Evolutionary conservation across 371 early-diverging fungal genomes (phyloP).

Genomic region (Mortierella sp.): DNA sequence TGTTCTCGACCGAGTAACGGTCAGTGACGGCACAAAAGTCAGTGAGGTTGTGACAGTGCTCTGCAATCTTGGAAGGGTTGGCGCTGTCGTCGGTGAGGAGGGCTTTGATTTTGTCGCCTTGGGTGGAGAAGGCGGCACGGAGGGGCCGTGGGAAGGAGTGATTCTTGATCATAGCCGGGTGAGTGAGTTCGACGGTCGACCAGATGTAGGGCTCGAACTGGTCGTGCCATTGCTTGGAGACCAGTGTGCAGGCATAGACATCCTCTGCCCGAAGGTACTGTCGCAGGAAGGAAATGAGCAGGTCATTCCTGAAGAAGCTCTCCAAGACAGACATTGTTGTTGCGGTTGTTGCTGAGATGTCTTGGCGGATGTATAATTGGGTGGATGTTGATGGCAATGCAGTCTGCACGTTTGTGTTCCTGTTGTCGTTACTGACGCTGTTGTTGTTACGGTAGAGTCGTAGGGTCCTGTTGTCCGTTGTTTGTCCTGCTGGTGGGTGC

Average conservation of each 20-base stretch:
- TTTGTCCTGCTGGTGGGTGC: neutral
- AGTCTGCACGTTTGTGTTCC: neutral
- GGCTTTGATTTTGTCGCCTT: conserved; percentile 10
- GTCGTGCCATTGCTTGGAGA: conserved; percentile 7
- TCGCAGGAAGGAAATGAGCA: conserved; percentile 10
- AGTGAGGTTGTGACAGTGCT: conserved; percentile 5
- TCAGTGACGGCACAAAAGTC: conserved; percentile 13
- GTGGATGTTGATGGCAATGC: neutral
- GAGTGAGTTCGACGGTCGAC: conserved; percentile 8
- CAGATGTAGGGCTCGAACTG: conserved; percentile 8
- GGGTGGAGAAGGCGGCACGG: neutral
- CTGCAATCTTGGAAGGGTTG: conserved; percentile 4
- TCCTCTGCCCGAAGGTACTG: conserved; percentile 9
- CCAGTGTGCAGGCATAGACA: neutral
- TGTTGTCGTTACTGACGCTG: neutral
- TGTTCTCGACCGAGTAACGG: conserved; percentile 7
- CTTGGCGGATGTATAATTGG: too few species aligned
- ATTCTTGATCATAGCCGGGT: conserved; percentile 4
- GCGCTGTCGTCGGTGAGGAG: conserved; percentile 9
- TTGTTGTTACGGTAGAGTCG: neutral
- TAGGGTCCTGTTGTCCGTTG: neutral
- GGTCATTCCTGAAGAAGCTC: conserved; percentile 6
- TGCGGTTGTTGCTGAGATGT: neutral
- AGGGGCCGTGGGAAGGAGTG: conserved; percentile 10
- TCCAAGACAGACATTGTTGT: neutral